Evolutionary conservation across 129 eudicot species (phyloP), one percentile per base, ranked within the genome.

Genomic region (Tagetes erecta): DNA sequence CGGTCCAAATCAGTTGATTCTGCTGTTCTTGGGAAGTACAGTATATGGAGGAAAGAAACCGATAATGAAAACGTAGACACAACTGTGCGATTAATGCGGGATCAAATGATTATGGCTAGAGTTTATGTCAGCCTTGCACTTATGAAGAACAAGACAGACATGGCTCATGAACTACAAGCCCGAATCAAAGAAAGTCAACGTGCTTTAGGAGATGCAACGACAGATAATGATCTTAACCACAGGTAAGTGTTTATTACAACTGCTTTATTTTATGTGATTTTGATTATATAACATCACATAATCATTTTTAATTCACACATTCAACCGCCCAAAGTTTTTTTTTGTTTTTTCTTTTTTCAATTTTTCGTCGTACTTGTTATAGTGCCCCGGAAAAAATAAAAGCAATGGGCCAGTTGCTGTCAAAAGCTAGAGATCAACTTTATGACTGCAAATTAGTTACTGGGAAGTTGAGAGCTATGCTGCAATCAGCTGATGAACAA

Each of bases 91-190:
- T 79, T 94, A 79, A 88, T 94, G 82, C 86, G 98, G 34, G 97
- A 94, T 82, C 98, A 94, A 78, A 88, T 94, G 52, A 94, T 94
- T 7, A 94, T 94, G 98, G 98, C 98, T 40, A 90, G 86, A 83
- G 96, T 90, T 33, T 90, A 88, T 78, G 30, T 78, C 57, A 90
- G 97, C 80, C 86, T 94, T 74, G 97, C 98, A 65, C 86, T 67
- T 59, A 80, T 84, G 91, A 94, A 94, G 80, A 90, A 88, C 51
- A 88, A 86, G 80, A 72, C 72, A 67, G 83, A 85, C 72, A 82
- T 94, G 86, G 83, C 71, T 66, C 85, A 69, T 68, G 99, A 94
- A 71, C 79, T 94, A 64, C 91, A 86, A 59, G 84, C 51, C 8
- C 88, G 78, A 64, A 84, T 88, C 31, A 94, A 85, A 84, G 96